Evolutionary conservation across 2,329 filamentous ascomycete genomes (phyloP).

Genomic region (Myriosclerotinia curreyana): DNA sequence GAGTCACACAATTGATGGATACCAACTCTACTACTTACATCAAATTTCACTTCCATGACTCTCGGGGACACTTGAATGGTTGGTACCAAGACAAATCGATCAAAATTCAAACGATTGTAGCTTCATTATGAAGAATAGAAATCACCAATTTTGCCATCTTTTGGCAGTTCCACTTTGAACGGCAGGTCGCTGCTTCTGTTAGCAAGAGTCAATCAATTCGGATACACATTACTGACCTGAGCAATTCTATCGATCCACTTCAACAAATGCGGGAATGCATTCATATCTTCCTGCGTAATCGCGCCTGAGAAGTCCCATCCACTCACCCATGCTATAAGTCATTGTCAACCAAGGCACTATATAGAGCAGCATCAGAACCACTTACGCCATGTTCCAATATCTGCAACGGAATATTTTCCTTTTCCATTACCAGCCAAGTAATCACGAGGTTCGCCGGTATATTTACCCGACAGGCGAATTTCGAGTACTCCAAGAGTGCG

Average conservation of each 20-base stretch:
- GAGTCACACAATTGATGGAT: too few relatives aligned
- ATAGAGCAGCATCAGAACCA: not conserved
- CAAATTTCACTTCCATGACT: too few relatives aligned
- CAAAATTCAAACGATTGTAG: too few relatives aligned
- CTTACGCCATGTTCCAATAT: conserved; percentile 48
- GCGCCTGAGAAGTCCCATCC: conserved; percentile 43
- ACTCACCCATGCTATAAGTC: conserved; percentile 44
- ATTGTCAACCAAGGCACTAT: not conserved
- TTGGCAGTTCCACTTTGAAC: conserved; percentile 36
- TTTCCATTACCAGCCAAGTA: conserved; percentile 52
- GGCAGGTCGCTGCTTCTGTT: conserved; percentile 23
- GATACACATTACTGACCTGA: conserved; percentile 27
- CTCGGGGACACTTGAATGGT: too few relatives aligned
- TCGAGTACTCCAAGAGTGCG: conserved; percentile 55
- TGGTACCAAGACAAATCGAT: too few relatives aligned
- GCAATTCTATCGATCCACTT: conserved; percentile 54
- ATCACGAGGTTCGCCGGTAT: conserved; percentile 47
- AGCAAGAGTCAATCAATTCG: not conserved
- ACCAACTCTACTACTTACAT: too few relatives aligned
- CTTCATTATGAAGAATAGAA: not conserved
- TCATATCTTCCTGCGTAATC: conserved; percentile 48
- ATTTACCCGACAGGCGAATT: conserved; percentile 51
- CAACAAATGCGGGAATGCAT: conserved; percentile 49
- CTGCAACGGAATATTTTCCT: conserved; percentile 54
- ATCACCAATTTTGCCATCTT: conserved; percentile 19